Conservation (phyloP, 2,329 filamentous ascomycete genomes). For the Clarireedia paspali region DNA sequence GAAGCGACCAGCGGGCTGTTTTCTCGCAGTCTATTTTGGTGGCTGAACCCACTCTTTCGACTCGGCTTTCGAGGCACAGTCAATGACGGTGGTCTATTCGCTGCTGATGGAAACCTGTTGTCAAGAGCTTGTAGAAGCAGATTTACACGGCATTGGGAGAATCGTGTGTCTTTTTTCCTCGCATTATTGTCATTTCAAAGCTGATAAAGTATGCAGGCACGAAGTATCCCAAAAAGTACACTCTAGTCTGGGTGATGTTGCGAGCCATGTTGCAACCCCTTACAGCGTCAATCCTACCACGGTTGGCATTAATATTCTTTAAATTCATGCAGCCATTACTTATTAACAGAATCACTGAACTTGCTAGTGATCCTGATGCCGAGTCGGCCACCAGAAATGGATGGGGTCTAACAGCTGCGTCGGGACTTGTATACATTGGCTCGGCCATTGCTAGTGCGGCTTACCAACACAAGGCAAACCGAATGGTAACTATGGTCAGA, state of each 20-base stretch:
- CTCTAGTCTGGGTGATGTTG: constrained; percentile 14
- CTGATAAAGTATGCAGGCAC: constrained; percentile 8
- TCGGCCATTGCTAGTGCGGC: constrained; percentile 18
- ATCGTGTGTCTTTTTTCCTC: constrained; percentile 6
- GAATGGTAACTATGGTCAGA: constrained; percentile 18
- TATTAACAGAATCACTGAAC: constrained; percentile 9
- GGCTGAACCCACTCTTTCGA: constrained; percentile 30
- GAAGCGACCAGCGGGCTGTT: constrained; percentile 31
- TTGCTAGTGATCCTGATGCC: background rate
- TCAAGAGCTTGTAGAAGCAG: constrained; percentile 11
- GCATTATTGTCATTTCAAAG: background rate
- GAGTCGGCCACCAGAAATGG: constrained; percentile 11
- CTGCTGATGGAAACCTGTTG: constrained; percentile 11
- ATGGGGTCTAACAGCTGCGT: constrained; percentile 17
- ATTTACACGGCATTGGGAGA: constrained; percentile 13
- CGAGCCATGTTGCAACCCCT: constrained; percentile 16
- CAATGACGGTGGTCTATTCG: constrained; percentile 24
- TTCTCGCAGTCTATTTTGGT: constrained; percentile 30
- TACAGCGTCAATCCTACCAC: constrained; percentile 10
- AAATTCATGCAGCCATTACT: constrained; percentile 18
- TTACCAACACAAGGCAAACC: constrained; percentile 17
- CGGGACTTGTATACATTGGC: constrained; percentile 20
- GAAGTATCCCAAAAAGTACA: constrained; percentile 13
- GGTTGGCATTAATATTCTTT: constrained; percentile 13
- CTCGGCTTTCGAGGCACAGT: constrained; percentile 27